Base-by-base conservation (phyloP, 2,329 filamentous ascomycete genomes). In the Ophiosphaerella herpotricha region DNA sequence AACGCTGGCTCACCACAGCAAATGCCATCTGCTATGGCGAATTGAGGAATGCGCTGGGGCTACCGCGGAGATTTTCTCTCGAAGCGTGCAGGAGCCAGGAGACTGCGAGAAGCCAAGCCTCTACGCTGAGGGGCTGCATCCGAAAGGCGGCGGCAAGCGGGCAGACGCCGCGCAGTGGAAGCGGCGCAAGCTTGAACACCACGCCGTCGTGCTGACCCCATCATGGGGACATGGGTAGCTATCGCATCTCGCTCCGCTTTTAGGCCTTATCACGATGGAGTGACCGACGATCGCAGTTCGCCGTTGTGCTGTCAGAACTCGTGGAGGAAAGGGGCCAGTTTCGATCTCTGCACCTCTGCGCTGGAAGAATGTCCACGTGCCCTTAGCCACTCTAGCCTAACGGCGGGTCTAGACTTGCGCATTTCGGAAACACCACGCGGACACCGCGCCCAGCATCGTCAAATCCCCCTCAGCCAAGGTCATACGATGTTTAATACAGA, bases 271-370 rank as follows among this genome's bases (percentile, higher is more conserved):
- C 13, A 24, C 12, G 18, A 21, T 18, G n/a, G 12, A 13, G 8
- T 24, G 35, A 16, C 29, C 16, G 45, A 36, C 37, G 45, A 40
- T 40, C 45, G 33, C 38, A 11, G 45, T 38, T 47, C 38, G 18
- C 38, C 37, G 29, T 36, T 23, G 12, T 32, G 12, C n/a, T 35
- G 31, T n/a, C 37, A 40, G 21, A 5, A 21, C 18, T 21, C 18
- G 13, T 41, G 29, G 11, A 21, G 11, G 21, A 35, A 35, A 16
- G 12, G 16, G 13, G 11, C 16, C 31, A 16, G 40, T 43, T 43
- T 43, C 40, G 35, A 16, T 32, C 14, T 43, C 29, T 31, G 40
- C 16, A 7, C 14, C 13, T 23, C 36, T 8, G 26, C 26, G 6
- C 26, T 18, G 21, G 36, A 18, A 13, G 36, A 18, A 13, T 9